Evolutionary conservation across 2,329 filamentous ascomycete species (phyloP), one percentile per base, ranked within the genome.

Genomic region (Fusarium sp.): DNA sequence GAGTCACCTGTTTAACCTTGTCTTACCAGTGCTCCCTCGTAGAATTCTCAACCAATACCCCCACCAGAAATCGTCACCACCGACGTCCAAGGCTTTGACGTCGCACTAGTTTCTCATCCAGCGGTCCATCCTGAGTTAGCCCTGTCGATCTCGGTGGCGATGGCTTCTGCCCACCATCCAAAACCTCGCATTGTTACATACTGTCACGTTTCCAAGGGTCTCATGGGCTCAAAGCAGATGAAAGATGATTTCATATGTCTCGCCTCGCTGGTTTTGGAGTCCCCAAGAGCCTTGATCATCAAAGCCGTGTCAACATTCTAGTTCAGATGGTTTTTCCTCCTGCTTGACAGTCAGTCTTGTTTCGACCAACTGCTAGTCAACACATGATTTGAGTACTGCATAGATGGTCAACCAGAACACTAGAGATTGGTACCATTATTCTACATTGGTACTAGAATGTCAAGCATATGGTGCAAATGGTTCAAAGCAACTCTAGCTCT

Each of bases 61-160:
- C 68, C 64, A 68, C 68, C 50, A 18, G 28, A 53, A 69, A 59
- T 59, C 56, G 68, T 65, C 64, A 70, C 55, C 64, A 62, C 53
- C 56, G 64, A 50, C 47, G 41, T 53, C 47, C 50, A 57, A 27
- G 53, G 48, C 47, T 46, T 58, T 40, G 36, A 48, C 55, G 65
- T 60, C 39, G 44, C 62, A 56, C 51, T 27, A 16, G 60, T 48
- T 63, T 50, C 57, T 52, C 50, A 64, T 55, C 60, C 57, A 67
- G 60, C 23, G 23, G 23, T 23, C 23, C 23, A 23, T 23, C 52
- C 63, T 58, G 47, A 59, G 44, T 62, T 74, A 71, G 66, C 55
- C 65, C 53, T 61, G 72, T 69, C 70, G 72, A 74, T 74, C 70
- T 63, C 27, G 60, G 72, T 75, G 72, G 72, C 70, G 50, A 70